Evolutionary conservation across 1,284 basidiomycete genomes (phyloP), one percentile per base, ranked within the genome.

Genomic region (Austropuccinia psidii): DNA sequence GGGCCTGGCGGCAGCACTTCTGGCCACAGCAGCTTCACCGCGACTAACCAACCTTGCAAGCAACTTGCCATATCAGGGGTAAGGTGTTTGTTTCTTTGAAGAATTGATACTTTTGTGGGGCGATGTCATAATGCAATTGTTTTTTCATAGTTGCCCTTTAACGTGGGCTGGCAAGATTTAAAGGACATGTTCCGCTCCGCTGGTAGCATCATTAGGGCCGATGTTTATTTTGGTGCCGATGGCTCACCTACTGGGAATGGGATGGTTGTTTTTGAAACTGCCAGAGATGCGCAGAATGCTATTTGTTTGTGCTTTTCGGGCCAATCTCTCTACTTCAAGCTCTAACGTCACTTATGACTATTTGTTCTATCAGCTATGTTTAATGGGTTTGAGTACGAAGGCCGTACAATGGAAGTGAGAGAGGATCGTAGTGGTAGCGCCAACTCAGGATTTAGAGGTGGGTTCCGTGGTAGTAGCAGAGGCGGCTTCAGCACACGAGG

Each of bases 141-240:
- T 13, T 50, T 52, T 74, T 66, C 70, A 8, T 78, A 96, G 93
- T 82, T 97, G 27, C 95, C 94, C 0, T 91, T 91, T 79, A 91
- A 93, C 82, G 93, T 93, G 37, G 92, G 92, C 47, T 98, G 95
- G 95, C 95, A 98, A 81, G 95, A 98, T 80, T 84, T 98, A 74
- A 98, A 98, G 81, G 94, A 98, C 81, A 84, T 98, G 37, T 97
- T 98, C 87, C 88, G 94, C 70, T 87, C 90, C 37, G 91, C 94
- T 47, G 94, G 95, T 31, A 91, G 90, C 79, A 93, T 97, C 78
- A 87, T 96, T 75, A 87, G 94, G 47, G 93, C 95, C 72, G 94
- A 98, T 80, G 90, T 97, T 78, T 93, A 93, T 78, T 90, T 93
- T 77, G 89, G 88, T 74, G 87, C 88, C 21, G 93, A 98, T 82